These are phyloP conservation scores for Eucalyptus marginata DNA, from an alignment of 345 rosid species.

Conservation along the genomic window DNA sequence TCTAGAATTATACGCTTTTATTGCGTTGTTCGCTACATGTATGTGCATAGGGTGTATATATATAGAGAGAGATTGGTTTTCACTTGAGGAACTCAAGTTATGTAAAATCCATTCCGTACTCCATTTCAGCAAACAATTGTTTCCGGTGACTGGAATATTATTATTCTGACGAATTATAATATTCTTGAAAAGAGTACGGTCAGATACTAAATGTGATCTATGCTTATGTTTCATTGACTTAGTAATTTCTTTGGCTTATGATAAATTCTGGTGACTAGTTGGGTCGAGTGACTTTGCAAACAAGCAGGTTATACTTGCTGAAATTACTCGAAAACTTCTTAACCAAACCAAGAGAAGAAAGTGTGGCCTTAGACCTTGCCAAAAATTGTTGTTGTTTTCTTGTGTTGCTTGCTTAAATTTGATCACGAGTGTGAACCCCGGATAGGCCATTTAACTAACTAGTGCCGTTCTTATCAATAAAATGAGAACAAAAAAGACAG, in stretches of 20 bases:
- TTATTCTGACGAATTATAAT: background rate
- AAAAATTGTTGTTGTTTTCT: background rate
- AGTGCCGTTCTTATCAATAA: background rate
- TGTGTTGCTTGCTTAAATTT: background rate
- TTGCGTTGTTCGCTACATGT: no score
- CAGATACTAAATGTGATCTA: background rate
- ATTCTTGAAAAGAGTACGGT: background rate
- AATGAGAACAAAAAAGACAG: background rate
- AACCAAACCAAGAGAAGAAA: background rate
- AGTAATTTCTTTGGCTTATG: no score
- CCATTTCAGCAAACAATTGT: background rate
- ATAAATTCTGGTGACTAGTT: background rate
- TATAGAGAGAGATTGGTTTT: background rate
- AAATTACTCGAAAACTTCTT: background rate
- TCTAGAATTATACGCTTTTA: no score
- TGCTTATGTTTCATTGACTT: background rate
- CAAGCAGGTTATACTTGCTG: background rate
- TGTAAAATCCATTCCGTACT: background rate
- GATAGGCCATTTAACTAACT: background rate
- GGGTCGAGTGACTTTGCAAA: background rate
- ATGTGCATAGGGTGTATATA: background rate
- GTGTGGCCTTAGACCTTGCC: background rate
- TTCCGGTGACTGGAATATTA: background rate
- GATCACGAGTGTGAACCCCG: background rate
- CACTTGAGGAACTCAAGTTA: background rate